Conservation (phyloP, 1,284 basidiomycete species). For the Exsudoporus floridanus region DNA sequence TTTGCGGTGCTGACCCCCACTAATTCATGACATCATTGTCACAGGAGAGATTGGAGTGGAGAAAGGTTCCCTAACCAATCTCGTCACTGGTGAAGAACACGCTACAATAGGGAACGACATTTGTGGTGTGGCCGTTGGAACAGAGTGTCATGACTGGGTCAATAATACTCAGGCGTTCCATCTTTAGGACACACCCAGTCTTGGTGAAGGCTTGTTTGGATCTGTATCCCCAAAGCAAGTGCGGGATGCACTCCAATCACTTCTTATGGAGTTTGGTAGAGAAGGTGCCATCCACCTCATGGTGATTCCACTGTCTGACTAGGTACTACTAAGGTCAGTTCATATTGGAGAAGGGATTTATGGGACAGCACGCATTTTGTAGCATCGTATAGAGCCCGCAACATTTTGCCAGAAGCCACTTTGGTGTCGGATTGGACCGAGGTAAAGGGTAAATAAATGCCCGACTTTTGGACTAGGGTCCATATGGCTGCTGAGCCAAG, state of each 20-base stretch:
- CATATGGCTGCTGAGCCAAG: too few relatives aligned
- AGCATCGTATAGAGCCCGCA: too few relatives aligned
- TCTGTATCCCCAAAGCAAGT: conserved; percentile 28
- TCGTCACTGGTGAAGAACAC: conserved; percentile 20
- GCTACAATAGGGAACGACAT: conserved; percentile 32
- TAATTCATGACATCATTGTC: conserved; percentile 31
- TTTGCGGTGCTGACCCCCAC: too few relatives aligned
- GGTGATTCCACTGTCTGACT: too few relatives aligned
- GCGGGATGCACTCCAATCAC: conserved; percentile 27
- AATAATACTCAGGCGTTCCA: conserved; percentile 25
- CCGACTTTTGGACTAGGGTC: too few relatives aligned
- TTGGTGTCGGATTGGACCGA: too few relatives aligned
- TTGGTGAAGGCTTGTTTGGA: conserved; percentile 32
- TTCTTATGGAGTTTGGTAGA: conserved; percentile 26
- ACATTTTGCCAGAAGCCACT: too few relatives aligned
- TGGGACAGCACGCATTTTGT: too few relatives aligned
- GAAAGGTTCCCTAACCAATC: conserved; percentile 36
- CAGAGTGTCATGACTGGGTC: conserved; percentile 25
- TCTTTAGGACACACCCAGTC: conserved; percentile 36
- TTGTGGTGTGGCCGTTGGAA: conserved; percentile 30
- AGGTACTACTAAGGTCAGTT: too few relatives aligned
- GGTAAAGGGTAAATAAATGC: too few relatives aligned
- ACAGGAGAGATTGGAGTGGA: conserved; percentile 35
- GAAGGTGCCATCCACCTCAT: conserved; percentile 32
- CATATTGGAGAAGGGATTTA: too few relatives aligned